These are phyloP conservation scores for Chlamydomonas asymmetrica DNA, from an alignment of 139 green algal species.

Conservation along the genomic window DNA sequence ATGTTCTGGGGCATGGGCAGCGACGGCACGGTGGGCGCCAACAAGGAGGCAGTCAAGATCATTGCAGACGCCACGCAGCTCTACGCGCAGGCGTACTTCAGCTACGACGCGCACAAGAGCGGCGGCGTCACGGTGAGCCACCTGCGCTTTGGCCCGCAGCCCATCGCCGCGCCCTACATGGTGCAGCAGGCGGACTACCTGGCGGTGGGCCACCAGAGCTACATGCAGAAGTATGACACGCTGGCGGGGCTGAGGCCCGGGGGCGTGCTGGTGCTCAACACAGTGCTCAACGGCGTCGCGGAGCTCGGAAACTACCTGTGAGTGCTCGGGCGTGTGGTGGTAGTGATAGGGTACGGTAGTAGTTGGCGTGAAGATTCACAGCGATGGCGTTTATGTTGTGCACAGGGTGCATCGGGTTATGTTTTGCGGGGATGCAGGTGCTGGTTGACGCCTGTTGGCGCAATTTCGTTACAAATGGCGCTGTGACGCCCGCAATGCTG, in stretches of 20 bases:
- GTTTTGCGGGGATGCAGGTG: too few relatives aligned
- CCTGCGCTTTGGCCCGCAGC: slow-evolving; percentile 56
- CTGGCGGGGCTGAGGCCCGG: slow-evolving; percentile 40
- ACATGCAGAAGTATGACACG: slow-evolving; percentile 56
- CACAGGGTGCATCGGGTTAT: too few relatives aligned
- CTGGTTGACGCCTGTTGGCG: too few relatives aligned
- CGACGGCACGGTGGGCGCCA: slow-evolving; percentile 63
- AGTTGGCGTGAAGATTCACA: too few relatives aligned
- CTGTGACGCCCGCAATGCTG: slow-evolving; percentile 18
- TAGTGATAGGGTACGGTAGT: too few relatives aligned
- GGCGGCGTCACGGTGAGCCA: slow-evolving; percentile 58
- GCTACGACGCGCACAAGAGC: slow-evolving; percentile 60
- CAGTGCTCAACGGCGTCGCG: slow-evolving; percentile 37
- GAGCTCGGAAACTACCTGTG: slow-evolving; percentile 19
- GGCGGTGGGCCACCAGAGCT: slow-evolving; percentile 32
- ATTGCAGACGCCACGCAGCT: slow-evolving; percentile 40
- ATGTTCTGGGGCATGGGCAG: slow-evolving; percentile 64
- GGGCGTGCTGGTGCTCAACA: slow-evolving; percentile 57
- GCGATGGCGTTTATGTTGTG: too few relatives aligned
- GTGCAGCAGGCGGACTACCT: slow-evolving; percentile 59
- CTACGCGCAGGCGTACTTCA: slow-evolving; percentile 57
- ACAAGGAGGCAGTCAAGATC: slow-evolving; percentile 69
- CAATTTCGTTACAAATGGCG: slow-evolving; percentile 46
- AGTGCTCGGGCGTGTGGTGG: too few relatives aligned
- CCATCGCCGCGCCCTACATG: slow-evolving; percentile 49